Conservation (phyloP, 1,284 basidiomycete genomes). For the Pholiota adiposa region DNA sequence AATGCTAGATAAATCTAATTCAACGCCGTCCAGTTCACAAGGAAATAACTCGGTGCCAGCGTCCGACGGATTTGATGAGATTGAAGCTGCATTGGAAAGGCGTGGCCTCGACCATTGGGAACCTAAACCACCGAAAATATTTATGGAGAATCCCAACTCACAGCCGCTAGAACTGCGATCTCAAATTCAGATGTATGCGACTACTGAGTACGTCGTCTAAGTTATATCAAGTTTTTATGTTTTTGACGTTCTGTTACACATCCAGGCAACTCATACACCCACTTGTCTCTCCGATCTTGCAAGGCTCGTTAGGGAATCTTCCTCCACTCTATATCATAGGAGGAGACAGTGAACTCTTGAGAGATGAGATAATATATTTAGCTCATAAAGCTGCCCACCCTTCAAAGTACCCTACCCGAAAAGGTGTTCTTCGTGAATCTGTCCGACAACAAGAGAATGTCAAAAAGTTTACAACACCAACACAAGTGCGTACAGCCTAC, state of each 20-base stretch:
- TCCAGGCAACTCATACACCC: conserved; percentile 78
- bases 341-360: conserved; percentile 79
- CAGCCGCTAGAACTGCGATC: conserved; percentile 54
- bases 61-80: conserved; percentile 14
- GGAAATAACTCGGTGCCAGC: neutral
- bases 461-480: conserved; percentile 64
- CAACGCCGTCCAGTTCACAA: neutral
- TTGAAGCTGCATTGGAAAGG: neutral
- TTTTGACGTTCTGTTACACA: neutral
- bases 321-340: conserved; percentile 82
- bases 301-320: conserved; percentile 82
- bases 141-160: conserved; percentile 54
- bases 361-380: conserved; percentile 83
- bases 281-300: conserved; percentile 75
- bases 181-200: conserved; percentile 86
- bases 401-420: conserved; percentile 64
- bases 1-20: conserved; percentile 34
- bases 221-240: neutral
- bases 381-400: conserved; percentile 88
- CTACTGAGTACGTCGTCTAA: conserved; percentile 58
- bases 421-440: conserved; percentile 54
- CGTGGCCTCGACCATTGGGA: conserved; percentile 49
- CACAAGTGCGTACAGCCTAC: conserved; percentile 59
- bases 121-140: conserved; percentile 61
- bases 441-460: conserved; percentile 56